Conservation (phyloP, 139 green algal genomes). For the Chlorella sp. region DNA sequence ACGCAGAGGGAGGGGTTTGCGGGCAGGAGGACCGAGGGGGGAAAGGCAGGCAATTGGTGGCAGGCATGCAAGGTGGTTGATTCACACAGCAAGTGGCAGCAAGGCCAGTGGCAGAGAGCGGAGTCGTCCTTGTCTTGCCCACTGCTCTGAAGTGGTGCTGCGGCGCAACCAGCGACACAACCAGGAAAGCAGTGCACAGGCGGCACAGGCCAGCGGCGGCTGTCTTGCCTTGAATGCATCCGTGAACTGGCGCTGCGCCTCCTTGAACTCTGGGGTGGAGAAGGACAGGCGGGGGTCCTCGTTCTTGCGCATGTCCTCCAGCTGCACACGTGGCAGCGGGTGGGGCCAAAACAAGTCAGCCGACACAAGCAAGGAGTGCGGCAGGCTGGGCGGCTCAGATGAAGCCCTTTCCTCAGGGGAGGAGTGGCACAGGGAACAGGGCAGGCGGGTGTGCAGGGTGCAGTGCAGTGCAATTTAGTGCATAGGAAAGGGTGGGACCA, state of each 20-base stretch:
- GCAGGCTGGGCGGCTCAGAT: too few species aligned
- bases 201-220: neutral
- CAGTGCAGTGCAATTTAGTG: neutral
- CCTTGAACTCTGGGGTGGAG: conserved; percentile 95
- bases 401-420: neutral
- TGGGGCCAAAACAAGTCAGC: too few species aligned
- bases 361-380: too few species aligned
- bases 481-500: neutral
- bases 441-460: neutral
- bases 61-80: neutral
- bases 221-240: conserved; percentile 86
- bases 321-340: conserved; percentile 49
- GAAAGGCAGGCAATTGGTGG: too few species aligned
- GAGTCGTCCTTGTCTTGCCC: too few species aligned
- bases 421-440: too few species aligned
- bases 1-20: too few species aligned
- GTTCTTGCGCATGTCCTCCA: conserved; percentile 84
- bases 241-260: conserved; percentile 89
- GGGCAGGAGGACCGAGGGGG: too few species aligned
- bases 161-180: neutral
- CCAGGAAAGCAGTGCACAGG: too few species aligned
- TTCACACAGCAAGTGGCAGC: neutral
- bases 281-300: conserved; percentile 94
- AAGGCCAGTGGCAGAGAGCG: too few species aligned
- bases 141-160: too few species aligned